A percentile compares a stretch with the other conserved stretches of the same genome.
Evolutionary conservation across 2,329 filamentous ascomycete genomes (phyloP).

Genomic region (Xylariaceae sp.): DNA sequence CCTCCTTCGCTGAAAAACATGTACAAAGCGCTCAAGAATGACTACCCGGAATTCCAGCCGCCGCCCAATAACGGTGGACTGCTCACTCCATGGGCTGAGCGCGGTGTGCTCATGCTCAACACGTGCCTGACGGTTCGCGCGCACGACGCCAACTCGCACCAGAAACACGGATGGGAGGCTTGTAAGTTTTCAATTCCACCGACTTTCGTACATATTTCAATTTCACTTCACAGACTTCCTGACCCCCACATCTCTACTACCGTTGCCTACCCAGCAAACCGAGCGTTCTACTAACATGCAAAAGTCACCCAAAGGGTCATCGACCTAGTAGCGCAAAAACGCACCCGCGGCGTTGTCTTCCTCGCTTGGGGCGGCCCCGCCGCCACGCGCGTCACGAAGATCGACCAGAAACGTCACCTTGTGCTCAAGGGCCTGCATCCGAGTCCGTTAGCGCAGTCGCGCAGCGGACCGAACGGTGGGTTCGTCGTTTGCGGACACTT

Average conservation of each 20-base stretch:
- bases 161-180: slow-evolving; percentile 83
- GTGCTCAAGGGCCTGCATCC: slow-evolving; percentile 88
- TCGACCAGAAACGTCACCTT: slow-evolving; percentile 71
- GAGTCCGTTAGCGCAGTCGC: slow-evolving; percentile 79
- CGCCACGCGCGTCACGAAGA: slow-evolving; percentile 68
- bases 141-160: slow-evolving; percentile 81
- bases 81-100: slow-evolving; percentile 89
- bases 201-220: too few relatives aligned
- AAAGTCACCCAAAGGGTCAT: slow-evolving; percentile 93
- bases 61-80: slow-evolving; percentile 78
- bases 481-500: slow-evolving; percentile 86
- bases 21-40: slow-evolving; percentile 80
- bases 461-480: too few relatives aligned
- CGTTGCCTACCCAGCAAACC: too few relatives aligned
- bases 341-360: slow-evolving; percentile 82
- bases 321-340: slow-evolving; percentile 74
- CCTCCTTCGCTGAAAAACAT: slow-evolving; percentile 93
- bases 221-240: too few relatives aligned
- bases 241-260: too few relatives aligned
- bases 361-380: slow-evolving; percentile 90
- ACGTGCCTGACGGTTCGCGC: slow-evolving; percentile 91
- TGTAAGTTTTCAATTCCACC: too few relatives aligned
- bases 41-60: slow-evolving; percentile 75
- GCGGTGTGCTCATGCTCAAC: slow-evolving; percentile 89
- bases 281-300: too few relatives aligned